These are phyloP conservation scores for Spathaspora boniae DNA, from an alignment of 805 yeast species.

Conservation along the genomic window DNA sequence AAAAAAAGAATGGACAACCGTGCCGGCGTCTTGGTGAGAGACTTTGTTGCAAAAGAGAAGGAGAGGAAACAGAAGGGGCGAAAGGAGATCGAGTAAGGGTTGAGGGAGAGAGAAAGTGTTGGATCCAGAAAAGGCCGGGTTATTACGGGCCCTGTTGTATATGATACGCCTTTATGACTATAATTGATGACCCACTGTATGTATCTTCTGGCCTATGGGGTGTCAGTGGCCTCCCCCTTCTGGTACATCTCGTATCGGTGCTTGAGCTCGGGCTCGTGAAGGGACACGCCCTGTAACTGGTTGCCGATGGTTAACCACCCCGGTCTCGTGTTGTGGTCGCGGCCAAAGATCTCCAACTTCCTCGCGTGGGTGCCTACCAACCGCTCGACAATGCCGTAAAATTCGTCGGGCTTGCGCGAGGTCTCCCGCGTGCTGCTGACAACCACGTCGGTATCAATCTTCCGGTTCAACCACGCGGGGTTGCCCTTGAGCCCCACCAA, in stretches of 20 bases:
- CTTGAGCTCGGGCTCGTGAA: conserved; percentile 57
- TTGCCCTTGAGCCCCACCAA: conserved; percentile 82
- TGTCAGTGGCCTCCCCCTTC: no score
- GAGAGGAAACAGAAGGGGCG: conserved; percentile 2
- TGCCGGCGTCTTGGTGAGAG: conserved; percentile 39
- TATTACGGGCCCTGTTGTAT: not conserved
- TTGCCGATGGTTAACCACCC: conserved; percentile 93
- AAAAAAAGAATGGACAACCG: conserved; percentile 46
- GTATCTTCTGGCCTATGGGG: no score
- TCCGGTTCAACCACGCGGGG: conserved; percentile 65
- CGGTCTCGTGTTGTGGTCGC: conserved; percentile 78
- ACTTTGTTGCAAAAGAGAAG: conserved; percentile 23
- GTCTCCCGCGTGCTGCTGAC: conserved; percentile 87
- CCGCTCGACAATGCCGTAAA: conserved; percentile 80
- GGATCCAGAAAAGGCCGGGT: not conserved
- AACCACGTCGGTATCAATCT: conserved; percentile 70
- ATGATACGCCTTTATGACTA: not conserved
- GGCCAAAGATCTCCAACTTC: conserved; percentile 85
- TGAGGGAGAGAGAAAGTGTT: not conserved
- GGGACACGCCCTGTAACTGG: conserved; percentile 58
- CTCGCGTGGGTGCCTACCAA: conserved; percentile 73
- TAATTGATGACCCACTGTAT: not conserved
- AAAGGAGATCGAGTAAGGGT: conserved; percentile 1
- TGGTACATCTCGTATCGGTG: conserved; percentile 33
- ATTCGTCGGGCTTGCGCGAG: conserved; percentile 87